These are phyloP conservation scores for Aspergillus quadricinctus DNA, from an alignment of 2,329 filamentous ascomycete genomes.

Conservation along the genomic window DNA sequence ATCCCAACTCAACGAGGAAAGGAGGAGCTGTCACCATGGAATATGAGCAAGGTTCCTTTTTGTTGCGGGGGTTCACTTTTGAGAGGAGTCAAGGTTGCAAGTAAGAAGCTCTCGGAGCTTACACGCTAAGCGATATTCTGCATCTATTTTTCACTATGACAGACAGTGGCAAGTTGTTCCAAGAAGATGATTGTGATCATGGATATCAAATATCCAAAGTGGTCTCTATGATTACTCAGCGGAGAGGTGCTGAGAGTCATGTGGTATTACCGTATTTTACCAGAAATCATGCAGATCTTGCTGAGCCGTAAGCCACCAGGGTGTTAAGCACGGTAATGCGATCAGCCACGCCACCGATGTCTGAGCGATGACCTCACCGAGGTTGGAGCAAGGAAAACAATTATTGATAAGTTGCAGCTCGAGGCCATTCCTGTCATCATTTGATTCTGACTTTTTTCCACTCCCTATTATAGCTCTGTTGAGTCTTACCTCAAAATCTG, in stretches of 20 bases:
- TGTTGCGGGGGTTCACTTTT: too few species aligned
- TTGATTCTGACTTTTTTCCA: too few species aligned
- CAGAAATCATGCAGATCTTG: background rate
- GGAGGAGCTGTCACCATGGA: background rate
- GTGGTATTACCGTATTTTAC: background rate
- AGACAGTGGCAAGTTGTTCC: background rate
- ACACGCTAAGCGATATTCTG: background rate
- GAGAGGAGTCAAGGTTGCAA: background rate
- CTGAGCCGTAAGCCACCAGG: background rate
- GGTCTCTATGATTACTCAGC: background rate
- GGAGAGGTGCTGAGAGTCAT: background rate
- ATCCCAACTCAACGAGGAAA: background rate
- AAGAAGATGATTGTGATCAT: background rate
- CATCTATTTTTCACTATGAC: background rate
- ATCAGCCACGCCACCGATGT: constrained; percentile 6
- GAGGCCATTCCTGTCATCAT: background rate
- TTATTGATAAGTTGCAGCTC: background rate
- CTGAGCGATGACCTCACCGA: constrained; percentile 23
- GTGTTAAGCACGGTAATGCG: background rate
- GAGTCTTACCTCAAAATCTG: background rate
- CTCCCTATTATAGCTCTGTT: background rate
- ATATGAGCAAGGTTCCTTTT: background rate
- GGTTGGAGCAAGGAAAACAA: constrained; percentile 8
- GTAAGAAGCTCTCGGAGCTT: background rate
- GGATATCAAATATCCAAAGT: background rate